These are phyloP conservation scores for Pleurozium schreberi DNA, from an alignment of 225 moss, liverwort and hornwort species.

Conservation along the genomic window DNA sequence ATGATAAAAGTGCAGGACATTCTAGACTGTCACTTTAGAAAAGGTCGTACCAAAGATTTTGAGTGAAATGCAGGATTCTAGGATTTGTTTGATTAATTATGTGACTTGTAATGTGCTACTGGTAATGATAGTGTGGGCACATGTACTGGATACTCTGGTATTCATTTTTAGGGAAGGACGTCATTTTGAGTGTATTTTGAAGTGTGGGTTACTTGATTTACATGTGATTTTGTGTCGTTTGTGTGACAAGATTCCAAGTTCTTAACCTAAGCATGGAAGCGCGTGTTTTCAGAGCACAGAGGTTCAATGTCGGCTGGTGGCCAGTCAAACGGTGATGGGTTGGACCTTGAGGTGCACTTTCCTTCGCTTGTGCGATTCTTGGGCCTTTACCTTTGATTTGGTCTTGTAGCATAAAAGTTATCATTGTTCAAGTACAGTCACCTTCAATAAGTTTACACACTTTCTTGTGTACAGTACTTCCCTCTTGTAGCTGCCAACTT, in stretches of 20 bases:
- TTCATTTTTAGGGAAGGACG: not conserved
- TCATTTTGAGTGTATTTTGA: not conserved
- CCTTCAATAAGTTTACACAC: not conserved
- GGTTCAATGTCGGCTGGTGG: not conserved
- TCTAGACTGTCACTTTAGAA: not conserved
- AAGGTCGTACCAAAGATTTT: not conserved
- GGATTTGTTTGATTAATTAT: not conserved
- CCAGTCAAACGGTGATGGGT: not conserved
- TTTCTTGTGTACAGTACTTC: not conserved
- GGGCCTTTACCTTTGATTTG: not conserved
- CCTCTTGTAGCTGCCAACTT: not conserved
- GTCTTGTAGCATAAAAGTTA: not conserved
- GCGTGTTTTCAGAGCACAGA: not conserved
- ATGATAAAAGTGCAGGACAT: not conserved
- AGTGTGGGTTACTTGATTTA: not conserved
- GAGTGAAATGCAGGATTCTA: not conserved
- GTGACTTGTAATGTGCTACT: not conserved
- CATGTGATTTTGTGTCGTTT: not conserved
- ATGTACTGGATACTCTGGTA: too few relatives aligned
- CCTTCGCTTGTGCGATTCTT: not conserved
- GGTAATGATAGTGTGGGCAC: not conserved
- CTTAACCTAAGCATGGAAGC: not conserved
- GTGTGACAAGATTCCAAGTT: not conserved
- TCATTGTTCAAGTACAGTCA: not conserved
- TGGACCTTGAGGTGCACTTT: not conserved